phyloP scores from a whole-genome alignment of 2,329 filamentous ascomycete genomes.

The Metarhizium sp. region DNA sequence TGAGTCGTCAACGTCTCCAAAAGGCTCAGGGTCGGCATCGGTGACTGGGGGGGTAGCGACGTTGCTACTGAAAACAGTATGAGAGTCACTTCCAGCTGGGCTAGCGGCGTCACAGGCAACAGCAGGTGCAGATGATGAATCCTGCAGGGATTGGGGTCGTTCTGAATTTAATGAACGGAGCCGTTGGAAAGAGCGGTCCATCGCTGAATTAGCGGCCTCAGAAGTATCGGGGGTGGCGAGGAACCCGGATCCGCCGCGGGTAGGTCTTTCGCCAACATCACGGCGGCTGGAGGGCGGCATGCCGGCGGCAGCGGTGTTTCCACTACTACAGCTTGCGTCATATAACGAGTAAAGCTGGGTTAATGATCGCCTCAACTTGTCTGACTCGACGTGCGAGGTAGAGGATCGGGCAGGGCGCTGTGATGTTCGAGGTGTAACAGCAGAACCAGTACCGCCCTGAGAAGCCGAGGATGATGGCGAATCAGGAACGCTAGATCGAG shows the following conservation, averaged over 20 bases:
- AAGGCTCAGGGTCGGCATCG: slow-evolving; percentile 59
- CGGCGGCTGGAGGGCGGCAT: slow-evolving; percentile 10
- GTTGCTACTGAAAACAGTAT: slow-evolving; percentile 52
- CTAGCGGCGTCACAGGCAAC: slow-evolving; percentile 38
- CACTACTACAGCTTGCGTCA: neutral
- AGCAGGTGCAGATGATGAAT: slow-evolving; percentile 29
- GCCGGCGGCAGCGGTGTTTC: neutral
- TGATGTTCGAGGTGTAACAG: slow-evolving; percentile 14
- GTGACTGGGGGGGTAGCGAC: slow-evolving; percentile 68
- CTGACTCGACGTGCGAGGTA: slow-evolving; percentile 20
- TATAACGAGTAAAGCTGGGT: slow-evolving; percentile 14
- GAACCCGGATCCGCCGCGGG: slow-evolving; percentile 20
- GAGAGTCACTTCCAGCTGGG: slow-evolving; percentile 43
- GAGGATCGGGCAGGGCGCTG: slow-evolving; percentile 18
- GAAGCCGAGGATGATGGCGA: slow-evolving; percentile 14
- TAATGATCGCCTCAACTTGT: slow-evolving; percentile 26
- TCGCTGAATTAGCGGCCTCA: slow-evolving; percentile 25
- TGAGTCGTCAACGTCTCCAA: slow-evolving; percentile 40
- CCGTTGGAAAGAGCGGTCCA: slow-evolving; percentile 25
- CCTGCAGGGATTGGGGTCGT: slow-evolving; percentile 33
- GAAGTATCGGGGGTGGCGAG: slow-evolving; percentile 52
- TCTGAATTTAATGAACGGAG: slow-evolving; percentile 32
- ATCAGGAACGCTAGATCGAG: slow-evolving; percentile 19
- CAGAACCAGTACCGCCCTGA: neutral
- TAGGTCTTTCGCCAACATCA: slow-evolving; percentile 14